Evolutionary conservation across 1,284 basidiomycete species (phyloP).

Genomic region (Ustilago hordei): DNA sequence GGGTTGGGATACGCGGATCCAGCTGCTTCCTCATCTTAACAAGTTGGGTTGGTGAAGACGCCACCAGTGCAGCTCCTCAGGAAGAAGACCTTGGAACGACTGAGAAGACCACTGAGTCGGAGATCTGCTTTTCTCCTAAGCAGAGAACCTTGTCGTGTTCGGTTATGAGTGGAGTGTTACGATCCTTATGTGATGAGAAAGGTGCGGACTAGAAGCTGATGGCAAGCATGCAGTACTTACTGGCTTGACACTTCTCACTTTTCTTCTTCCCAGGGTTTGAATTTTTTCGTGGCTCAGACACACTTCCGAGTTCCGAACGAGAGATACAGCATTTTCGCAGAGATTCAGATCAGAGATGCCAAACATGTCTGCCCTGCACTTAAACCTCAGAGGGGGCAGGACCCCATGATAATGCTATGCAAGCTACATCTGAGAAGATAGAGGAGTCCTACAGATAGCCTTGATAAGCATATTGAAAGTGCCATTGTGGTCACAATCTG

Average conservation of each 20-base stretch:
- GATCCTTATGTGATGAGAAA: background rate
- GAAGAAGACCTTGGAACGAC: background rate
- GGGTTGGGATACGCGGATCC: slow-evolving; percentile 89
- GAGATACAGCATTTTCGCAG: no score
- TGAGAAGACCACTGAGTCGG: no score
- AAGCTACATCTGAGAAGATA: no score
- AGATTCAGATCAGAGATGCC: no score
- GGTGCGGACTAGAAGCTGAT: background rate
- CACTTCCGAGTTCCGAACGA: slow-evolving; percentile 4
- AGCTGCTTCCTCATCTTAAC: slow-evolving; percentile 66
- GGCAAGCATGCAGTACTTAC: background rate
- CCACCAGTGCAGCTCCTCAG: slow-evolving; percentile 1
- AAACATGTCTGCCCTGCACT: no score
- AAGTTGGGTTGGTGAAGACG: slow-evolving; percentile 5
- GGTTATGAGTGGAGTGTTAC: background rate
- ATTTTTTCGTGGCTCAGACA: background rate
- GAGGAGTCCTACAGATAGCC: no score
- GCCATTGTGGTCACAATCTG: no score
- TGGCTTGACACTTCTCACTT: background rate
- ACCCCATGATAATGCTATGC: no score
- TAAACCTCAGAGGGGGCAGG: no score
- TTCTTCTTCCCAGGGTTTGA: slow-evolving; percentile 31
- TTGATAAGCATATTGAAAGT: no score
- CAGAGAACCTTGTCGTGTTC: background rate
- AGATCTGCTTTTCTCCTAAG: no score